Evolutionary conservation across 805 yeast species (phyloP).

Genomic region (Sugiyamaella floridensis): DNA sequence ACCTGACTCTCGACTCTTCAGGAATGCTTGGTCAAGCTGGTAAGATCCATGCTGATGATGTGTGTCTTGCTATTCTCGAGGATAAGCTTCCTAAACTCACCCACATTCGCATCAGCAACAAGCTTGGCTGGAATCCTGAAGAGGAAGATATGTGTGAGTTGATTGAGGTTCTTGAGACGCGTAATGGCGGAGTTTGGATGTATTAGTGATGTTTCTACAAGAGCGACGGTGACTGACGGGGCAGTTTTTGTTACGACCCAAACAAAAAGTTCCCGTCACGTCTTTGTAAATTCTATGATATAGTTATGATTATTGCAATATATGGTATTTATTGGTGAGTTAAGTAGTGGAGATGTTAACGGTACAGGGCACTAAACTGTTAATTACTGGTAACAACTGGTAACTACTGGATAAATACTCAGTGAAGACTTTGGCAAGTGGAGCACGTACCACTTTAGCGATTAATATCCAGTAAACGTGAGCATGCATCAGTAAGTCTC

Average conservation of each 20-base stretch:
- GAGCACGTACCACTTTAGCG: not conserved
- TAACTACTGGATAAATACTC: too few relatives aligned
- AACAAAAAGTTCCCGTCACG: too few relatives aligned
- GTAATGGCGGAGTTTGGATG: constrained; percentile 54
- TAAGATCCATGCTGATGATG: constrained; percentile 80
- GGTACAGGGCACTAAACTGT: too few relatives aligned
- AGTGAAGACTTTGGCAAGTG: too few relatives aligned
- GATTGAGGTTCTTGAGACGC: constrained; percentile 61
- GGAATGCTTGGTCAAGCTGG: constrained; percentile 77
- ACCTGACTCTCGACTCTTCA: constrained; percentile 69
- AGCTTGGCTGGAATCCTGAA: constrained; percentile 69
- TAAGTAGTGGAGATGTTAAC: too few relatives aligned
- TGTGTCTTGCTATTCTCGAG: constrained; percentile 77
- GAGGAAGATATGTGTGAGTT: constrained; percentile 57
- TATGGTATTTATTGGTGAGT: not conserved
- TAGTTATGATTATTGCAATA: not conserved
- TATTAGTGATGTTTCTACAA: constrained; percentile 3
- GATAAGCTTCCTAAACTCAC: constrained; percentile 63
- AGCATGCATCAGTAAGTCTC: not conserved
- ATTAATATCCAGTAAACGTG: not conserved
- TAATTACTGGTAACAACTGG: too few relatives aligned
- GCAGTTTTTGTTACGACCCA: too few relatives aligned
- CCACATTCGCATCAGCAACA: constrained; percentile 59
- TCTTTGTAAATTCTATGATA: not conserved
- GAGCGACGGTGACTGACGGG: too few relatives aligned